phyloP scores from a whole-genome alignment of 2,329 filamentous ascomycete genomes.

The Fusarium coffeatum region DNA sequence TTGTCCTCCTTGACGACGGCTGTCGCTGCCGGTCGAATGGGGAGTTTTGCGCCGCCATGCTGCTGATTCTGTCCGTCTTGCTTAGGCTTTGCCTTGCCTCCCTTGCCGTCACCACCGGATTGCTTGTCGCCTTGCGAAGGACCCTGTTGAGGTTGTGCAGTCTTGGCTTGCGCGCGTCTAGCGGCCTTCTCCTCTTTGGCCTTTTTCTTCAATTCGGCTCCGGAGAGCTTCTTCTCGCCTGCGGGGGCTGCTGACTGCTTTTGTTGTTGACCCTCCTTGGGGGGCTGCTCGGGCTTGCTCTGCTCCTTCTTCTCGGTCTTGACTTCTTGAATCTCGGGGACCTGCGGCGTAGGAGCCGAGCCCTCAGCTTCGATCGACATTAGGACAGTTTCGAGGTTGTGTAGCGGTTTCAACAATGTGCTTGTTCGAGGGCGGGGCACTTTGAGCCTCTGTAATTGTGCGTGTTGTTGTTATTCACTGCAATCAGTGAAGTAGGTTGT shows the following conservation, averaged over 20 bases:
- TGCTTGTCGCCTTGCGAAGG: slow-evolving; percentile 53
- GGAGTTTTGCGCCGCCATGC: slow-evolving; percentile 51
- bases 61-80: slow-evolving; percentile 55
- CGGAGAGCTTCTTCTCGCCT: slow-evolving; percentile 70
- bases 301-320: slow-evolving; percentile 45
- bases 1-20: slow-evolving; percentile 63
- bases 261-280: slow-evolving; percentile 43
- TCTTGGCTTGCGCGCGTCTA: slow-evolving; percentile 78
- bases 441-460: slow-evolving; percentile 16
- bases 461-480: neutral
- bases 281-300: slow-evolving; percentile 37
- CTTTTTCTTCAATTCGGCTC: slow-evolving; percentile 86
- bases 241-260: slow-evolving; percentile 32
- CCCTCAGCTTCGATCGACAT: slow-evolving; percentile 52
- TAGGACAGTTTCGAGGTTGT: slow-evolving; percentile 12
- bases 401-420: slow-evolving; percentile 25
- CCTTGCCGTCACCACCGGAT: slow-evolving; percentile 57
- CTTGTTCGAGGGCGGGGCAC: slow-evolving; percentile 41
- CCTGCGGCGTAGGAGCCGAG: slow-evolving; percentile 46
- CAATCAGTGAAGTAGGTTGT: neutral
- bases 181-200: slow-evolving; percentile 93
- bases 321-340: slow-evolving; percentile 43
- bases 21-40: slow-evolving; percentile 49
- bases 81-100: slow-evolving; percentile 60
- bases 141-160: slow-evolving; percentile 59